A percentile compares a stretch with the other conserved stretches of the same genome.
Conservation (phyloP, 306 rosid species). For the Malus domestica region DNA sequence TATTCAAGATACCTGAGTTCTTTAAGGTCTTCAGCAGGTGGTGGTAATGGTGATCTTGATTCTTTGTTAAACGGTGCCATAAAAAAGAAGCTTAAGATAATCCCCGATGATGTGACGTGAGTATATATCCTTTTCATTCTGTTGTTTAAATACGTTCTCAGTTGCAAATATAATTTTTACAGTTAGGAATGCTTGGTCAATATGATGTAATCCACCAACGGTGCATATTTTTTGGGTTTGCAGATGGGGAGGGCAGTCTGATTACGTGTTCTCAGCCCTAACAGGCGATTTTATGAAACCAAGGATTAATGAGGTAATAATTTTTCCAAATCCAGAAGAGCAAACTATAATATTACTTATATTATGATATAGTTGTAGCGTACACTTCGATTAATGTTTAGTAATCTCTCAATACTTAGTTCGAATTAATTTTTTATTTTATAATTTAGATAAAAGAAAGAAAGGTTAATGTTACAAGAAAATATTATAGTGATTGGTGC, state of each 20-base stretch:
- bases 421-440: too few relatives aligned
- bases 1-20: slow-evolving; percentile 55
- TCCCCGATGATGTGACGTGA: slow-evolving; percentile 64
- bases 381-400: too few relatives aligned
- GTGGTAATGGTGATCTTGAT: slow-evolving; percentile 23
- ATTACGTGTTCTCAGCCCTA: slow-evolving; percentile 24
- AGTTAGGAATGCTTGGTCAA: not conserved
- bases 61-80: slow-evolving; percentile 62
- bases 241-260: slow-evolving; percentile 75
- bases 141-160: too few relatives aligned
- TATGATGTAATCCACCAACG: not conserved
- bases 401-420: not conserved
- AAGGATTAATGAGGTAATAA: slow-evolving; percentile 66
- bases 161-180: not conserved
- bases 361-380: not conserved
- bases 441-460: too few relatives aligned
- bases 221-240: not conserved
- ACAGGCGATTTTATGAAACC: slow-evolving; percentile 81
- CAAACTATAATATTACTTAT: not conserved
- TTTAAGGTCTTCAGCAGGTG: slow-evolving; percentile 35
- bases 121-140: slow-evolving; percentile 3
- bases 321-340: too few relatives aligned
- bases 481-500: not conserved
- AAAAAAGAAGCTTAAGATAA: slow-evolving; percentile 60
- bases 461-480: too few relatives aligned